phyloP scores from a whole-genome alignment of 345 rosid species.

The Theobroma cacao region DNA sequence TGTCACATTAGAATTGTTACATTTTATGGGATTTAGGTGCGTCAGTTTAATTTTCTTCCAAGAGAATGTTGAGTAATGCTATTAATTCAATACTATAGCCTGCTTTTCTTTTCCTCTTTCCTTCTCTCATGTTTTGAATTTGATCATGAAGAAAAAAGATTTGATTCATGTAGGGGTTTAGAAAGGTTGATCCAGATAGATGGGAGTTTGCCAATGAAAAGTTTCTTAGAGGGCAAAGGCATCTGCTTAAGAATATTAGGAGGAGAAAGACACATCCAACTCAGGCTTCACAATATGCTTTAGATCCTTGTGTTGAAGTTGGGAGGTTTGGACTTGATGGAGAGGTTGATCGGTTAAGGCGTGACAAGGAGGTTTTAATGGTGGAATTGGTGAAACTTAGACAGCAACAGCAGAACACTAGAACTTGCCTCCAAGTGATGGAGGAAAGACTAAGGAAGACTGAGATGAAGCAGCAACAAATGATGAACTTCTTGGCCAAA shows the following conservation, averaged over 20 bases:
- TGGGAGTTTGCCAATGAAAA: conserved; percentile 90
- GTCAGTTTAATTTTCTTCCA: neutral
- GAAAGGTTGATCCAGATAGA: conserved; percentile 89
- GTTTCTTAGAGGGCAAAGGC: conserved; percentile 68
- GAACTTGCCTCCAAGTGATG: conserved; percentile 42
- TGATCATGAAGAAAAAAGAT: conserved; percentile 18
- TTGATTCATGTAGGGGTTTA: conserved; percentile 73
- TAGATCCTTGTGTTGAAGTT: conserved; percentile 64
- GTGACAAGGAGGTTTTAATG: conserved; percentile 66
- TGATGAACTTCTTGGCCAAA: conserved; percentile 74
- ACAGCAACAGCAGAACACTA: conserved; percentile 60
- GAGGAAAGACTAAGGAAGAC: conserved; percentile 54
- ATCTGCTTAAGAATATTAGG: conserved; percentile 58
- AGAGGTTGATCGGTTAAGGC: conserved; percentile 49
- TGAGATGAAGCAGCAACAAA: conserved; percentile 60
- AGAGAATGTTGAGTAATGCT: neutral
- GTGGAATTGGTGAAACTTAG: conserved; percentile 61
- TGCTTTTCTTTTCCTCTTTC: neutral
- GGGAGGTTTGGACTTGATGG: conserved; percentile 62
- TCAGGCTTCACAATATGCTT: conserved; percentile 38
- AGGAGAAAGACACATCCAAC: conserved; percentile 48
- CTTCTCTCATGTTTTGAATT: neutral
- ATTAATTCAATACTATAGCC: neutral
- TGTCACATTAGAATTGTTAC: neutral
- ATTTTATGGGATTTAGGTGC: neutral